Evolutionary conservation across 768 basidiomycete species (phyloP).

Genomic region (Mrakia gelida): DNA sequence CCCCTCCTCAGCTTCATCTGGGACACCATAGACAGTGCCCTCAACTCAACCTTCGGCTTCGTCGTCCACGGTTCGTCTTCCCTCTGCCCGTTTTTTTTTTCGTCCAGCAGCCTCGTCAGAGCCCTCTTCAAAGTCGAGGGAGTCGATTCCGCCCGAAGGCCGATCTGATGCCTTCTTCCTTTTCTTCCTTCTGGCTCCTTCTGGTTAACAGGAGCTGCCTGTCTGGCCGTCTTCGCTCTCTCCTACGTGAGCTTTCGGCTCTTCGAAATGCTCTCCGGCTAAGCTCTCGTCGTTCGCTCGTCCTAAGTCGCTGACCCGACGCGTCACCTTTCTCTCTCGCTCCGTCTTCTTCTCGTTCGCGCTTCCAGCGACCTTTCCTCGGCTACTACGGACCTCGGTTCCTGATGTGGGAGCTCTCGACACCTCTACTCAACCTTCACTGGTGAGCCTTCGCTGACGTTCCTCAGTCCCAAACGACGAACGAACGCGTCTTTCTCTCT

Average conservation of each 20-base stretch:
- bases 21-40: background rate
- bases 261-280: too few species aligned
- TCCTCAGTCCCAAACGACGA: too few species aligned
- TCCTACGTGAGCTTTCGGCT: constrained; percentile 19
- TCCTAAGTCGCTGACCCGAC: background rate
- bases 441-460: background rate
- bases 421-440: constrained; percentile 16
- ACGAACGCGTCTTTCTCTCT: background rate
- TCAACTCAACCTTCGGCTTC: constrained; percentile 4
- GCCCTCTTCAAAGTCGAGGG: too few species aligned
- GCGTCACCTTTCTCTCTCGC: too few species aligned
- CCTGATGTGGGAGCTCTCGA: constrained; percentile 26
- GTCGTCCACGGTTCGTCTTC: constrained; percentile 16
- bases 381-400: constrained; percentile 18
- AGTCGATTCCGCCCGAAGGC: background rate
- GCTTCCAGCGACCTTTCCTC: constrained; percentile 13
- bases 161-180: constrained; percentile 7
- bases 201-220: constrained; percentile 1
- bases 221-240: constrained; percentile 3
- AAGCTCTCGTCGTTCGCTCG: background rate
- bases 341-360: background rate
- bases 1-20: constrained; percentile 17
- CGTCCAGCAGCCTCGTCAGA: background rate
- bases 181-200: background rate
- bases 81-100: background rate